Evolutionary conservation across 768 basidiomycete species (phyloP).

Genomic region (Strobilomyces confusus): DNA sequence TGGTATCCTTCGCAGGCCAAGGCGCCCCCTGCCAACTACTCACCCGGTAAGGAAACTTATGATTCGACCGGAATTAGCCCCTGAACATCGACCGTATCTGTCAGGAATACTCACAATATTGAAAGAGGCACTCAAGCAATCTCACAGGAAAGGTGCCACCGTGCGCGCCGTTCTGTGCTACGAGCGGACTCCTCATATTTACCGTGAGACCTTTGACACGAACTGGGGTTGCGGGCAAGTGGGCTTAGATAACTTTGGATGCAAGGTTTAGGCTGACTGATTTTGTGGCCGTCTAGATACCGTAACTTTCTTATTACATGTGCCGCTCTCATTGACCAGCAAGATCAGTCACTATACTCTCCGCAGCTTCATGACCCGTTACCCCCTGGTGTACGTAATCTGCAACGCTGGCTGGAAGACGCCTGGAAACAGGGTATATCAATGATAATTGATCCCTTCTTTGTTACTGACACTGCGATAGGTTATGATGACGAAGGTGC

Average conservation of each 20-base stretch:
- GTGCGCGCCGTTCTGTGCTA: constrained; percentile 62
- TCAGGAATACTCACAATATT: constrained; percentile 65
- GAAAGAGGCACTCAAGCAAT: constrained; percentile 48
- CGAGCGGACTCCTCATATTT: constrained; percentile 56
- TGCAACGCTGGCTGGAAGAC: constrained; percentile 76
- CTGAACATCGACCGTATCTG: constrained; percentile 3
- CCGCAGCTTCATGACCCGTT: constrained; percentile 52
- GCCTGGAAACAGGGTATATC: constrained; percentile 68
- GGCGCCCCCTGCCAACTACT: constrained; percentile 53
- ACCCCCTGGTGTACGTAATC: constrained; percentile 64
- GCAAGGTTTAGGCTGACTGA: constrained; percentile 2
- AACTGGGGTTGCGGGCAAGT: constrained; percentile 73
- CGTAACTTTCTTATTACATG: constrained; percentile 82
- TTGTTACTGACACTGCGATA: constrained; percentile 11
- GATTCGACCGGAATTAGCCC: constrained; percentile 3
- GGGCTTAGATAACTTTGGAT: neutral
- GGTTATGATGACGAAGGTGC: constrained; percentile 77
- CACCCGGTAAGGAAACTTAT: constrained; percentile 54
- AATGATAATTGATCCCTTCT: neutral
- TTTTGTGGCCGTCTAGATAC: constrained; percentile 47
- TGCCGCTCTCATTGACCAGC: constrained; percentile 65
- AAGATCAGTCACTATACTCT: constrained; percentile 56
- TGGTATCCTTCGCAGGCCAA: constrained; percentile 53
- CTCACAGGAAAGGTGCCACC: constrained; percentile 47
- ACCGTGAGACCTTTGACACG: constrained; percentile 55